Base-by-base conservation (phyloP, 306 rosid species). In the Dryas octopetala region DNA sequence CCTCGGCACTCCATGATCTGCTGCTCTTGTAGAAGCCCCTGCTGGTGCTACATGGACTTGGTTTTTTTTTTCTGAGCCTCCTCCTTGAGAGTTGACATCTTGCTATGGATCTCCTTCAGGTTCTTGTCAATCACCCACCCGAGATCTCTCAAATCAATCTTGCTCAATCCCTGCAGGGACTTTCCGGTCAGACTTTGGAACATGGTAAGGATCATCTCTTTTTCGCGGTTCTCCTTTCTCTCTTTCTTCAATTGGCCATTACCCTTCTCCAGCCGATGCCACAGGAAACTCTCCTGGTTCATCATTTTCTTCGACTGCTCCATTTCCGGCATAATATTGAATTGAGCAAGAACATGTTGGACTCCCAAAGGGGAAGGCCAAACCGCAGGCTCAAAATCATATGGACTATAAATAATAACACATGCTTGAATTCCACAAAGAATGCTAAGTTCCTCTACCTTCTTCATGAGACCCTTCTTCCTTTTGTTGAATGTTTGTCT, bases 391-490 rank as follows among this genome's bases (percentile, higher is more conserved):
- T 74, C 64, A 2, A 83, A 41, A 7, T 71, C 77, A 51, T 67
- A 80, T 26, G 84, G 82, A n/a, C 76, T 76, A 5, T 67, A 64
- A 58, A 89, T 72, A 2, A 89, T 55, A n/a, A 88, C 87, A n/a
- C 90, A 89, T 0, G 87, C 88, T 1, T 85, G 59, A 59, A 87
- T 74, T 4, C 80, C 90, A 45, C 59, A 54, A 54, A 54, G 59
- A 7, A 7, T 5, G 17, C 9, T 54, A 9, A 54, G 38, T 32
- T 32, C 38, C 38, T 32, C 38, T 32, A 32, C 38, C 38, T 32
- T 32, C 38, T 32, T 32, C 38, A 32, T 32, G 2, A 32, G 38
- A 32, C 38, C 38, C 38, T 32, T 32, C 38, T 32, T 32, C 38
- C 38, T 32, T 32, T 32, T 32, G 3, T 32, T 32, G 38, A 32